phyloP scores from a whole-genome alignment of 176 grass and related monocot species.

The Oryza meyeriana region DNA sequence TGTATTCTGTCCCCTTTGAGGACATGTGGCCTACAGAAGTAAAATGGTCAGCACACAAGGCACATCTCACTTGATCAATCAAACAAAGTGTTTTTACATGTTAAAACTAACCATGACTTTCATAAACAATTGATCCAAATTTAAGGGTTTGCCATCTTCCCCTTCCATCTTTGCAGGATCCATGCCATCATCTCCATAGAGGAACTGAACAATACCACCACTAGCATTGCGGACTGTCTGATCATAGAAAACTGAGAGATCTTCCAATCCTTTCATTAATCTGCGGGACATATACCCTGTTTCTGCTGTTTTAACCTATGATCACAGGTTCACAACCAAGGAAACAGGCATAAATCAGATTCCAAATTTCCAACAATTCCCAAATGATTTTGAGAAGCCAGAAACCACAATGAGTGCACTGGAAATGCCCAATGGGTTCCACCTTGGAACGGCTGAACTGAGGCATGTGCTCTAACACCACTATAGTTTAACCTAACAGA shows the following conservation, averaged over 20 bases:
- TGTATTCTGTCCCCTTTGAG: conserved; percentile 47
- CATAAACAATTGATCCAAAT: conserved; percentile 95
- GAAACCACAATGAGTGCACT: neutral
- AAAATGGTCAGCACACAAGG: conserved; percentile 15
- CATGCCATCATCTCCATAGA: conserved; percentile 99
- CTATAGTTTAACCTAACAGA: neutral
- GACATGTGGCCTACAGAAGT: conserved; percentile 74
- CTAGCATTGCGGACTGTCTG: conserved; percentile 90
- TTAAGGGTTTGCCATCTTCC: conserved; percentile 77
- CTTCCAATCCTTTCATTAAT: conserved; percentile 97
- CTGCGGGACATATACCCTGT: conserved; percentile 98
- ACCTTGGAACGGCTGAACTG: neutral
- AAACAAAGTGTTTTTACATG: neutral
- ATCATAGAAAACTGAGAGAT: conserved; percentile 93
- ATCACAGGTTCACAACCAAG: conserved; percentile 21
- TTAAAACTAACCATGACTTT: conserved; percentile 85
- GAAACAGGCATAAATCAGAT: conserved; percentile 25
- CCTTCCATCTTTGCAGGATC: conserved; percentile 99
- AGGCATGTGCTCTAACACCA: neutral
- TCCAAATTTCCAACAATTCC: neutral
- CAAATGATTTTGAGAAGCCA: neutral
- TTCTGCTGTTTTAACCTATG: conserved; percentile 98
- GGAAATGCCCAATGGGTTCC: neutral
- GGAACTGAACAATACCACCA: conserved; percentile 86
- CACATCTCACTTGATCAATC: conserved; percentile 22